Evolutionary conservation across 371 early-diverging fungal species (phyloP).

Genomic region (Catenaria anguillulae): DNA sequence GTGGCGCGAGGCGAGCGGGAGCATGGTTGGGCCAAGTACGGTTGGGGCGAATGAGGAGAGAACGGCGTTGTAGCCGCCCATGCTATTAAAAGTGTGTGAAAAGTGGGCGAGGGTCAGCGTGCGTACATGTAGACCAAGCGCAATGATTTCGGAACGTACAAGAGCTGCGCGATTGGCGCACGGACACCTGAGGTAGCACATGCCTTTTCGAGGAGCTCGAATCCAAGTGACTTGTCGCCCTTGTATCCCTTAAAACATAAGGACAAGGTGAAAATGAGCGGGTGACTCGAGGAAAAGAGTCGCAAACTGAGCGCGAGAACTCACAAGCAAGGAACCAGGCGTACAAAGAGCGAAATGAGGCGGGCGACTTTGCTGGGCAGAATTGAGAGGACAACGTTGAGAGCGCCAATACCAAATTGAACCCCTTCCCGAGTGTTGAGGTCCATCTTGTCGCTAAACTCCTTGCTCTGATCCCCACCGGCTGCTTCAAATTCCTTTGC

Average conservation of each 20-base stretch:
- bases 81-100: neutral
- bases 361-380: neutral
- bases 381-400: constrained; percentile 2
- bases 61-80: constrained; percentile 4
- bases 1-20: neutral
- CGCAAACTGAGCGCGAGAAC: too few relatives aligned
- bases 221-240: neutral
- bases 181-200: neutral
- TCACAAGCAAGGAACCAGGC: too few relatives aligned
- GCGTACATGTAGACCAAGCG: neutral
- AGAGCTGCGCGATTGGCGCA: neutral
- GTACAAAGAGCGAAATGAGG: neutral
- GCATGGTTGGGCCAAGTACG: neutral
- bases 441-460: neutral
- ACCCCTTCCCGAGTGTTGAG: neutral
- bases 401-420: neutral
- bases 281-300: neutral
- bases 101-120: neutral
- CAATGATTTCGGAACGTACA: neutral
- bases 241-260: neutral
- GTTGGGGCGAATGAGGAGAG: constrained; percentile 2
- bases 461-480: neutral
- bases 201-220: neutral
- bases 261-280: neutral
- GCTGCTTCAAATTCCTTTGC: too few relatives aligned